These are phyloP conservation scores for Brachypodium distachyon DNA, from an alignment of 202 grass and related monocot species.

Conservation along the genomic window DNA sequence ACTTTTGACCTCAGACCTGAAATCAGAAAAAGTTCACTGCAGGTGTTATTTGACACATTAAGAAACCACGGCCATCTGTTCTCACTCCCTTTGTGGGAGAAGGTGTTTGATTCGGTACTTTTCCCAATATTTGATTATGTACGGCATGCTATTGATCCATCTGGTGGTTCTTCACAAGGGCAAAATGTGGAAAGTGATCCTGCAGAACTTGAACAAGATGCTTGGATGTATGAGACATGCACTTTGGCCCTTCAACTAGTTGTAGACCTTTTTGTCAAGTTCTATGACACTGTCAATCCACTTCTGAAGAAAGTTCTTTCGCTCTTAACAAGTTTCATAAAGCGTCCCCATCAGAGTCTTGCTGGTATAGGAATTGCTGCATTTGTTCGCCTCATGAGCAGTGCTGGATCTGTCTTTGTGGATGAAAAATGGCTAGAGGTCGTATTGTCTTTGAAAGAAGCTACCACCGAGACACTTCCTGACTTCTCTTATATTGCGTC, in stretches of 20 bases:
- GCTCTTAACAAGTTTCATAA: constrained; percentile 97
- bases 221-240: constrained; percentile 98
- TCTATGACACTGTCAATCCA: constrained; percentile 92
- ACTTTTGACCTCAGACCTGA: constrained; percentile 97
- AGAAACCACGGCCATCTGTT: constrained; percentile 98
- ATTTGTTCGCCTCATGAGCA: constrained; percentile 99
- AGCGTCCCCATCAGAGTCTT: constrained; percentile 98
- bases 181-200: constrained; percentile 65
- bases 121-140: constrained; percentile 99
- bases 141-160: constrained; percentile 93
- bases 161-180: constrained; percentile 56
- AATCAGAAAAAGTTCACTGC: constrained; percentile 96
- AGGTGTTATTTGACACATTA: constrained; percentile 97
- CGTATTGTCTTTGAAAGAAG: constrained; percentile 91
- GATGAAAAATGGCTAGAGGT: constrained; percentile 96
- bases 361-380: constrained; percentile 95
- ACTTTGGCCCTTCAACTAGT: constrained; percentile 96
- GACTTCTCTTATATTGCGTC: constrained; percentile 85
- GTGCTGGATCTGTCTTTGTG: constrained; percentile 78
- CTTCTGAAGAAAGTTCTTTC: constrained; percentile 84
- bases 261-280: constrained; percentile 98
- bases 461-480: constrained; percentile 72
- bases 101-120: constrained; percentile 99
- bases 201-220: constrained; percentile 83
- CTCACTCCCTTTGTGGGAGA: constrained; percentile 98